phyloP scores from a whole-genome alignment of 2,329 filamentous ascomycete species.

The Beauveria asiatica region DNA sequence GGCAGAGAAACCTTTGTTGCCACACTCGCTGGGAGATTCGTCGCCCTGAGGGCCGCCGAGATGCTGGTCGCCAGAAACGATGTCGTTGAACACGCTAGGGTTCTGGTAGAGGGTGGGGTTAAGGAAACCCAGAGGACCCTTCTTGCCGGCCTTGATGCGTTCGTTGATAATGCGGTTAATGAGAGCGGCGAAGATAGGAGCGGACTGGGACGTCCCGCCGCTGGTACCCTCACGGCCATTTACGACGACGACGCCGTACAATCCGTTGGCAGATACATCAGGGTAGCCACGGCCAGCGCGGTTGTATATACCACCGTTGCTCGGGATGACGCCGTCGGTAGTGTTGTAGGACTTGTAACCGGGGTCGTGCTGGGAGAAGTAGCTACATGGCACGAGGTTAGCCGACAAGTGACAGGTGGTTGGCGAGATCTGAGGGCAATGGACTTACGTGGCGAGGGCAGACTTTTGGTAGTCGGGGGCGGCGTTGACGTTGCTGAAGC shows the following conservation, averaged over 20 bases:
- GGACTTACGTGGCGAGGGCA: conserved; percentile 22
- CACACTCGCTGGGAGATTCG: not conserved
- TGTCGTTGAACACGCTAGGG: not conserved
- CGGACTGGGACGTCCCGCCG: conserved; percentile 11
- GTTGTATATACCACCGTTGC: conserved; percentile 1
- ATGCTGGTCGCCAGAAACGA: not conserved
- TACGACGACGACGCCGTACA: conserved; percentile 34
- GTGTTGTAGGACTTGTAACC: not conserved
- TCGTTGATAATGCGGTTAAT: conserved; percentile 15
- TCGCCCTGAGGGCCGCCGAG: not conserved
- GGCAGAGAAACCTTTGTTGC: not conserved
- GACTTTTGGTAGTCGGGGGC: conserved; percentile 37
- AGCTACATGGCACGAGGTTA: conserved; percentile 9
- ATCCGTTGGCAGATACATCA: conserved; percentile 34
- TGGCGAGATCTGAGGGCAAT: not conserved
- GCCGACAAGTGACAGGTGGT: not conserved
- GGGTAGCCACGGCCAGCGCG: conserved; percentile 16
- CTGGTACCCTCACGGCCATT: conserved; percentile 15
- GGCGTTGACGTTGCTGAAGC: conserved; percentile 34
- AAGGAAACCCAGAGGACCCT: conserved; percentile 26
- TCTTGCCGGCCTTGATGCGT: conserved; percentile 22
- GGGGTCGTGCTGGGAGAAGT: conserved; percentile 29
- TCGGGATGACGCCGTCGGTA: not conserved
- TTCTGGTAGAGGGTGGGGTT: conserved; percentile 11
- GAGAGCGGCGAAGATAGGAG: conserved; percentile 14